Base-by-base conservation (phyloP, 139 green algal species). In the Tetraselmis striata region DNA sequence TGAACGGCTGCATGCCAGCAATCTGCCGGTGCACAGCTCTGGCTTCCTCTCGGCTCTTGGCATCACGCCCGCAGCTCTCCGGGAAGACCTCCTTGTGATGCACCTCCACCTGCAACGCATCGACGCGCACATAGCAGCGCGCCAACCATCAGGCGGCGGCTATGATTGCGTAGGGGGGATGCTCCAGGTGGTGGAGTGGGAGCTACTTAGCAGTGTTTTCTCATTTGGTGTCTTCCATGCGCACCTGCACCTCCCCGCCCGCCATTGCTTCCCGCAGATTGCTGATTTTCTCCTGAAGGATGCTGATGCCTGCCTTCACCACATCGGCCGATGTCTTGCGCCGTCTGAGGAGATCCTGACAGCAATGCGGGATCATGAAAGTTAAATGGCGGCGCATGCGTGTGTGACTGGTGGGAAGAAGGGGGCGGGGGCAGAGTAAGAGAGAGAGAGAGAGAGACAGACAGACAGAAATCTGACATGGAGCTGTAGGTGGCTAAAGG, bases 1-100 rank as follows among this genome's bases (percentile, higher is more conserved):
- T 86, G 74, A 29, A 77, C 76, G 86, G 83, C 26, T 31, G 32
- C 28, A 88, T 80, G 27, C 77, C 28, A 5, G 31, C n/a, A 75
- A 89, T 86, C 29, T 79, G 45, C 5, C 18, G 45, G 45, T 67
- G 45, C 5, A 67, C 45, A 67, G 45, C 45, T 25, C 45, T 67
- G 45, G 45, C 45, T 18, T 67, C 18, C 11, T 18, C 45, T 67
- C 45, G 11, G 18, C 45, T 18, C 45, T 18, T 5, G 5, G 11
- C 45, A 67, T n/a, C n/a, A n/a, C 11, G 11, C 45, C 5, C 5
- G 45, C 45, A 25, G 45, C 5, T 67, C 11, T 25, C 45, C 45
- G 45, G 45, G 11, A 18, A 67, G 11, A 67, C 45, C 11, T 18
- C 45, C 45, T 67, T 5, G 45, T 67, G 45, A 18, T 18, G 45